phyloP scores from a whole-genome alignment of 192 early-diverging fungal genomes.

The Phycomyces blakesleeanus region DNA sequence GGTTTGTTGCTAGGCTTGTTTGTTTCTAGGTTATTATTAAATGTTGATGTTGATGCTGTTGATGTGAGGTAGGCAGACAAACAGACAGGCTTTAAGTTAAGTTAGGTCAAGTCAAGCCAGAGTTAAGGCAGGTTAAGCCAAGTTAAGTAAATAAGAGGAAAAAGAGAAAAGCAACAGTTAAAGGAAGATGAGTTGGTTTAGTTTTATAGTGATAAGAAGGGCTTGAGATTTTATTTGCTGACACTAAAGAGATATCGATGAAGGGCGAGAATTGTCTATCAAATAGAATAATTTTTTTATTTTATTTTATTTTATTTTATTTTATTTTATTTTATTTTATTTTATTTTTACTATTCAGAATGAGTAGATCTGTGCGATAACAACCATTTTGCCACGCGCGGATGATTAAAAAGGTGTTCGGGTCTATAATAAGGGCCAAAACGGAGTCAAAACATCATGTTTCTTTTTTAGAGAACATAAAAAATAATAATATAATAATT shows the following conservation, averaged over 20 bases:
- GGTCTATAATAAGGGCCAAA: background rate
- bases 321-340: too few species aligned
- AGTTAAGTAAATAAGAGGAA: too few species aligned
- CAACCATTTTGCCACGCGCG: conserved; percentile 2
- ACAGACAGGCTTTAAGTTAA: background rate
- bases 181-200: background rate
- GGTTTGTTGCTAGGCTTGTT: too few species aligned
- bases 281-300: too few species aligned
- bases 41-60: too few species aligned
- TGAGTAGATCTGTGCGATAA: conserved; percentile 4
- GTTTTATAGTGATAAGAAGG: conserved; percentile 5
- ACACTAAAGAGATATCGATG: conserved; percentile 3
- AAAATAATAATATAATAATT: background rate
- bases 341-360: background rate
- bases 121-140: too few species aligned
- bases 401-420: background rate
- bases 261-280: conserved; percentile 5
- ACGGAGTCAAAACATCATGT: too few species aligned
- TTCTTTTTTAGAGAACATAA: background rate
- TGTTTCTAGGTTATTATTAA: too few species aligned
- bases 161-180: background rate
- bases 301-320: too few species aligned
- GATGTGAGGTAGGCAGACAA: too few species aligned
- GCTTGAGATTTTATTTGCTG: conserved; percentile 4
- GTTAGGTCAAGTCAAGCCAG: too few species aligned